phyloP scores from a whole-genome alignment of 2,329 filamentous ascomycete species.

The Lachnum nothofagi region DNA sequence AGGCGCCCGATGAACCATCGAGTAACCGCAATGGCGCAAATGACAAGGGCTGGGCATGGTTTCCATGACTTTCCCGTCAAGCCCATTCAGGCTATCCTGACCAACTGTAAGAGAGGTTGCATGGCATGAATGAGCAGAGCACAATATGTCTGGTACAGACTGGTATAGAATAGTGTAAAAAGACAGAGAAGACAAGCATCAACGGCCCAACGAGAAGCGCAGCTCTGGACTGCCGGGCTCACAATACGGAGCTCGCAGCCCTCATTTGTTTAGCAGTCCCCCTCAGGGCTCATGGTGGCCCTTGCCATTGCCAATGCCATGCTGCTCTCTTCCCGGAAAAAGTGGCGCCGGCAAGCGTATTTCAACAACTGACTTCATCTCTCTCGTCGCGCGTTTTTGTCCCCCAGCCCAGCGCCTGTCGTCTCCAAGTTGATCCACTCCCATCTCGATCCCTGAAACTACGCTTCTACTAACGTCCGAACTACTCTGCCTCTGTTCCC shows the following conservation, averaged over 20 bases:
- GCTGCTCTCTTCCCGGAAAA: slow-evolving; percentile 5
- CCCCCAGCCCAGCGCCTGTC: slow-evolving; percentile 12
- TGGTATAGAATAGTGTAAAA: no score
- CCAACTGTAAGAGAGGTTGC: not conserved
- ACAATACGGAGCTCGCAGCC: no score
- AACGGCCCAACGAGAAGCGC: not conserved
- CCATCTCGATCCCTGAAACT: slow-evolving; percentile 24
- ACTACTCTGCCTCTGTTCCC: slow-evolving; percentile 14
- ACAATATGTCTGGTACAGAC: not conserved
- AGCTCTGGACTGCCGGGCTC: no score
- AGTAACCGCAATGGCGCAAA: slow-evolving; percentile 6
- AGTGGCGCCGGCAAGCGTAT: slow-evolving; percentile 9
- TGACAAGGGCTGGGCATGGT: not conserved
- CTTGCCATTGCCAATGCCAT: not conserved
- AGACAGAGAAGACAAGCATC: no score
- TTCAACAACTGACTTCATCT: slow-evolving; percentile 14
- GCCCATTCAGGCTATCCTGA: slow-evolving; percentile 14
- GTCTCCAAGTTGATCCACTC: slow-evolving; percentile 21
- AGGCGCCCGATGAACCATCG: slow-evolving; percentile 7
- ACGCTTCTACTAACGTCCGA: slow-evolving; percentile 22
- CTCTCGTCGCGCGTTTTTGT: slow-evolving; percentile 11
- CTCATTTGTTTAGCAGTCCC: not conserved
- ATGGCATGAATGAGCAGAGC: not conserved
- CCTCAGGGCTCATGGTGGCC: not conserved
- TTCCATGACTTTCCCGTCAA: slow-evolving; percentile 8